phyloP scores from a whole-genome alignment of 1,139 yeast species.

The Protomyces macrosporus region DNA sequence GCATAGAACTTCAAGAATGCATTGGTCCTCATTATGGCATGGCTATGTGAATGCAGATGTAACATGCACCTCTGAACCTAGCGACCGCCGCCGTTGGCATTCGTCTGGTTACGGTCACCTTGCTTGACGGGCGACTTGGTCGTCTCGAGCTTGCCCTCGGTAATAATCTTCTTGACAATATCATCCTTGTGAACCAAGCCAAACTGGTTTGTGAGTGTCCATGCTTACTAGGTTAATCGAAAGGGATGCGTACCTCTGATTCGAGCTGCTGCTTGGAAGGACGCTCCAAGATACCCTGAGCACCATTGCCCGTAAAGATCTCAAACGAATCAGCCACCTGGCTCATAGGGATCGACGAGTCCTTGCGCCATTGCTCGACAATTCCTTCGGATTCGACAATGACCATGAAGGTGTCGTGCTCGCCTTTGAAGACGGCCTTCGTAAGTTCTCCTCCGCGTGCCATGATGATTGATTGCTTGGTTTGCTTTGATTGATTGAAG shows the following conservation, averaged over 20 bases:
- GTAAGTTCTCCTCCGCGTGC: neutral
- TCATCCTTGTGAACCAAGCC: constrained; percentile 46
- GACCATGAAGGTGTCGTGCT: neutral
- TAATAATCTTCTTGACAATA: constrained; percentile 51
- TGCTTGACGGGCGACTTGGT: constrained; percentile 15
- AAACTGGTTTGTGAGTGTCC: constrained; percentile 64
- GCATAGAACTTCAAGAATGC: too few species aligned
- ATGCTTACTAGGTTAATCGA: constrained; percentile 39
- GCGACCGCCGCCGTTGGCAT: constrained; percentile 9
- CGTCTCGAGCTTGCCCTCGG: constrained; percentile 47
- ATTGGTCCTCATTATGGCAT: too few species aligned
- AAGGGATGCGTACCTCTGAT: constrained; percentile 1
- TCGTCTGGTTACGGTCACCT: constrained; percentile 23
- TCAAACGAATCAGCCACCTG: constrained; percentile 62
- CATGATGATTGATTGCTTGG: neutral
- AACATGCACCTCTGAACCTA: neutral
- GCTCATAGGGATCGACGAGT: constrained; percentile 55
- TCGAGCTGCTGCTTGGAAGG: constrained; percentile 25
- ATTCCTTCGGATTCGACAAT: constrained; percentile 40
- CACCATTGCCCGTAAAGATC: constrained; percentile 37
- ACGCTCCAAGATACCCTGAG: constrained; percentile 22
- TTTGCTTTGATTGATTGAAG: too few species aligned
- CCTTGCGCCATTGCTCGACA: constrained; percentile 49
- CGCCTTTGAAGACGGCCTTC: neutral
- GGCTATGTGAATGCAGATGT: too few species aligned